Conservation (phyloP, 1,284 basidiomycete genomes). For the Caloboletus firmus region DNA sequence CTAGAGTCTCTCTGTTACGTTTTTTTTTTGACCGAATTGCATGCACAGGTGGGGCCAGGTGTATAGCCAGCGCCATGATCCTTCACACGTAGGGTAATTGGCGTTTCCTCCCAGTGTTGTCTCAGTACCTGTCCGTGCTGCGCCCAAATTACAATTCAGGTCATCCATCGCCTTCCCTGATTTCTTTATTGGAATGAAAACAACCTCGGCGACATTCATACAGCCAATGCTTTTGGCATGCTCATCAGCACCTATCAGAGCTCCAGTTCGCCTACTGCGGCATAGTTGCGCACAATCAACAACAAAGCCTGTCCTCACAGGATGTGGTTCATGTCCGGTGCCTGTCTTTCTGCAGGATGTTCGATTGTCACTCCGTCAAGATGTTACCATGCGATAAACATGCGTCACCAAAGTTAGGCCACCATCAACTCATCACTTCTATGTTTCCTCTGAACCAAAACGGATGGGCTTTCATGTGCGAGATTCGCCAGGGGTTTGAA, state of each 20-base stretch:
- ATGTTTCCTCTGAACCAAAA: slow-evolving; percentile 31
- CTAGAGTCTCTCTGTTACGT: background rate
- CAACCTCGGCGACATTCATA: background rate
- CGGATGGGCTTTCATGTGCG: slow-evolving; percentile 28
- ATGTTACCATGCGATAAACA: slow-evolving; percentile 31
- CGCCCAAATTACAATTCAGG: background rate
- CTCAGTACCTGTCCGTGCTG: background rate
- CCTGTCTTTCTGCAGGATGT: background rate
- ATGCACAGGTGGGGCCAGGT: background rate
- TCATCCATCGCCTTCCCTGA: background rate
- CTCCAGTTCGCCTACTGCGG: no score
- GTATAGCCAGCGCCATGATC: background rate
- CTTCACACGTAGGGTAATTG: background rate
- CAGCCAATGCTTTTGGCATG: background rate
- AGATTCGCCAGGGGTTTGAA: slow-evolving; percentile 29
- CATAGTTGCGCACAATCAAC: background rate
- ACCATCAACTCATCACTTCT: slow-evolving; percentile 39
- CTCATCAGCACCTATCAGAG: no score
- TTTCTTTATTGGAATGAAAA: background rate
- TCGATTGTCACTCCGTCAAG: slow-evolving; percentile 39
- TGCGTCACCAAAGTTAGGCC: background rate
- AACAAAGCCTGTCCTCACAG: background rate
- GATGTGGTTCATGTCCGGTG: background rate
- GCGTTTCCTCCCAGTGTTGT: no score
- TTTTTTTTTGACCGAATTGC: slow-evolving; percentile 2